Percentiles rank a stretch among this genome's conserved stretches.
phyloP scores from a whole-genome alignment of 2,329 filamentous ascomycete species.

The Apiospora aurea region DNA sequence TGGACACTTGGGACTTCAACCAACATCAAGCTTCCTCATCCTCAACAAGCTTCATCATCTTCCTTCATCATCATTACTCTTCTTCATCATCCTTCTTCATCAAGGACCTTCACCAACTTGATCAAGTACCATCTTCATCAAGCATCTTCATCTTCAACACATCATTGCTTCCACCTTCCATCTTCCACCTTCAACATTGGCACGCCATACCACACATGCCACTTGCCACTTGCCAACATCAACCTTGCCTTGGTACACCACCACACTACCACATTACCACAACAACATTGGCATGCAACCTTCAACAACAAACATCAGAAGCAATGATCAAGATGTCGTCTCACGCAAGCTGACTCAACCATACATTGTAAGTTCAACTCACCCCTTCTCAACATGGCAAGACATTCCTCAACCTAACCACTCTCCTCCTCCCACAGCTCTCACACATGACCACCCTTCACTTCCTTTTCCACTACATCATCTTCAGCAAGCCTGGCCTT shows the following conservation, averaged over 20 bases:
- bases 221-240: not conserved
- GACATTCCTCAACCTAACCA: not conserved
- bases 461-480: not conserved
- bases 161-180: conserved; percentile 10
- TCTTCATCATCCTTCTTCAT: not conserved
- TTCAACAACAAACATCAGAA: too few relatives aligned
- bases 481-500: not conserved
- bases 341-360: conserved; percentile 13
- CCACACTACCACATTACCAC: not conserved
- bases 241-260: not conserved
- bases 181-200: not conserved
- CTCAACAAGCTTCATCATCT: not conserved
- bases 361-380: conserved; percentile 4
- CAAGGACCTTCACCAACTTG: not conserved
- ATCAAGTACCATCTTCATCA: conserved; percentile 1
- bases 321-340: conserved; percentile 1
- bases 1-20: not conserved
- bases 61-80: not conserved
- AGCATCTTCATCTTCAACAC: not conserved
- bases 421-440: not conserved
- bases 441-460: conserved; percentile 1
- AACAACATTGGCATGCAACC: not conserved
- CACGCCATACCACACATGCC: not conserved
- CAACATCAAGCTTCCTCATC: not conserved
- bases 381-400: not conserved